Conservation (phyloP, 306 rosid genomes). For the Medicago lupulina region DNA sequence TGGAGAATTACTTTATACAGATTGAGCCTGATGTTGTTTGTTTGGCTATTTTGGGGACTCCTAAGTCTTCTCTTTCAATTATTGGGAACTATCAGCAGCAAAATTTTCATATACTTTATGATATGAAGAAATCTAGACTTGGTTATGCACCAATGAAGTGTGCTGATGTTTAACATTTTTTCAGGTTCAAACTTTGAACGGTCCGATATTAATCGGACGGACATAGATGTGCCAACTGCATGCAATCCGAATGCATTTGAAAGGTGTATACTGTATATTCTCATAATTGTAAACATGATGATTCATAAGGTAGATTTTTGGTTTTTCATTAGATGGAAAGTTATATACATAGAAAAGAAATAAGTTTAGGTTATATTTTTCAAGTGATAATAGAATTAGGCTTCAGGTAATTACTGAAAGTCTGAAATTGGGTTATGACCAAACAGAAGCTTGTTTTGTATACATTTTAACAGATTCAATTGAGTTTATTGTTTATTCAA, state of each 20-base stretch:
- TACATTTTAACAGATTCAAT: conserved; percentile 44
- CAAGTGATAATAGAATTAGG: conserved; percentile 30
- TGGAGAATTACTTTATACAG: conserved; percentile 86
- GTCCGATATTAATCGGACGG: background rate
- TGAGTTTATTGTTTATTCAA: conserved; percentile 30
- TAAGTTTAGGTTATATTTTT: conserved; percentile 28
- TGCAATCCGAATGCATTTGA: background rate
- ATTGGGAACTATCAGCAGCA: conserved; percentile 99
- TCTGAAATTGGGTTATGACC: conserved; percentile 38
- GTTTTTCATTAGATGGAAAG: conserved; percentile 24
- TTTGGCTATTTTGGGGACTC: conserved; percentile 84
- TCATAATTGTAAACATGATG: conserved; percentile 49
- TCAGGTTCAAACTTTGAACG: background rate
- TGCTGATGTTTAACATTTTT: conserved; percentile 67
- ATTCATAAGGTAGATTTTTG: conserved; percentile 38
- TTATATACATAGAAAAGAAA: conserved; percentile 25
- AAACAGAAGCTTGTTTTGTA: conserved; percentile 36
- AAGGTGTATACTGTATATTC: conserved; percentile 26
- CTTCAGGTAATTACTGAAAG: conserved; percentile 26
- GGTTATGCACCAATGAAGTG: conserved; percentile 92
- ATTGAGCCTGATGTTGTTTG: conserved; percentile 74
- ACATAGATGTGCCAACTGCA: background rate
- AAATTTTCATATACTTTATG: conserved; percentile 87
- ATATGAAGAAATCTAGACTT: conserved; percentile 81
- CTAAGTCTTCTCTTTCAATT: conserved; percentile 72